Conservation (phyloP, 164 flowering plant genomes). For the Akebia trifoliata region DNA sequence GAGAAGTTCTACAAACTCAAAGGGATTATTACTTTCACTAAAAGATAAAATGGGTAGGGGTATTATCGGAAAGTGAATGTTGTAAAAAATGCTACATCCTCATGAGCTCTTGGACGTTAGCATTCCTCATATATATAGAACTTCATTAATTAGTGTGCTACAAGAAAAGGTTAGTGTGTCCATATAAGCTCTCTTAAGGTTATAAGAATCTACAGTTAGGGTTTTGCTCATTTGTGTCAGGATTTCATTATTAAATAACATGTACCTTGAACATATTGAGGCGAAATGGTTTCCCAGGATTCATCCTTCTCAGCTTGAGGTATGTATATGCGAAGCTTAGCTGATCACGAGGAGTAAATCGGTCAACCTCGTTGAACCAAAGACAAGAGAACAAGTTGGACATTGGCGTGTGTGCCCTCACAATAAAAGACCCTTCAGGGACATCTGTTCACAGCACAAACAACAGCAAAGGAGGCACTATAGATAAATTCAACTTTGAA, state of each 20-base stretch:
- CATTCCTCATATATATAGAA: too few species aligned
- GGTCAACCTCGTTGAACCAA: constrained; percentile 96
- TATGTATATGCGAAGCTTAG: constrained; percentile 88
- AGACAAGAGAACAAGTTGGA: constrained; percentile 95
- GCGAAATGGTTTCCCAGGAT: constrained; percentile 66
- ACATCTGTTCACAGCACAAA: constrained; percentile 58
- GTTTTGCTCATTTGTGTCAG: neutral
- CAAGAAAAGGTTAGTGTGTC: too few species aligned
- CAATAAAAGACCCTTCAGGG: constrained; percentile 94
- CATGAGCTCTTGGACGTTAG: too few species aligned
- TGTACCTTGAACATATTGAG: constrained; percentile 93
- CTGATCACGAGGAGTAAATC: constrained; percentile 96
- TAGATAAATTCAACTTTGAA: too few species aligned
- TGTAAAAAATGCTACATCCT: too few species aligned
- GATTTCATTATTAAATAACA: neutral
- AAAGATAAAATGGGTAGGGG: too few species aligned
- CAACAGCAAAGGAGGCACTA: neutral
- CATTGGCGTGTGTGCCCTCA: constrained; percentile 96
- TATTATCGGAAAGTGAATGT: too few species aligned
- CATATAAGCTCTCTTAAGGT: too few species aligned
- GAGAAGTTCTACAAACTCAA: too few species aligned
- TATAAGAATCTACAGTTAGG: too few species aligned
- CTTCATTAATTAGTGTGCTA: too few species aligned
- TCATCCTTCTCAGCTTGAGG: constrained; percentile 71
- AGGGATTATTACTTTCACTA: too few species aligned